Conservation (phyloP, 2,329 filamentous ascomycete species). For the Diatrype stigma region DNA sequence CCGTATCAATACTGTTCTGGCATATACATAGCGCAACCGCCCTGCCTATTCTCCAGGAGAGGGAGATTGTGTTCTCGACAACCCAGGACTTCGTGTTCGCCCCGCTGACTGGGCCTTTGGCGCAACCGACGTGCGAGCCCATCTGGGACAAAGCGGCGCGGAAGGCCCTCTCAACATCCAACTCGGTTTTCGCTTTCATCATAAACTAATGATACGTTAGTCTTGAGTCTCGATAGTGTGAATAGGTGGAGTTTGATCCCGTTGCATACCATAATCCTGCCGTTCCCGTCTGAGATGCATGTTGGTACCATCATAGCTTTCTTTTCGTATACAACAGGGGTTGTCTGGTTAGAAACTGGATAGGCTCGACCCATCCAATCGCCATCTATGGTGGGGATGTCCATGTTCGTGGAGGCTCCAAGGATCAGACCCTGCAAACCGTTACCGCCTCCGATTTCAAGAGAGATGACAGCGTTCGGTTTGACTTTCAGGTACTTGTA, state of each 20-base stretch:
- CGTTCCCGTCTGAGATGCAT: conserved; percentile 23
- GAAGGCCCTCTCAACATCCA: conserved; percentile 40
- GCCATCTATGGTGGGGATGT: conserved; percentile 44
- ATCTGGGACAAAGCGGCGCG: conserved; percentile 45
- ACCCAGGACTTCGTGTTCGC: conserved; percentile 42
- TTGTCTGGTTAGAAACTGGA: conserved; percentile 46
- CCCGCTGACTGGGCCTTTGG: conserved; percentile 41
- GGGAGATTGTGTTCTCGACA: conserved; percentile 45
- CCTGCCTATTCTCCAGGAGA: conserved; percentile 53
- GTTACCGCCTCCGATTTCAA: conserved; percentile 64
- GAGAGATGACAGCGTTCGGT: conserved; percentile 51
- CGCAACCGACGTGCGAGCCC: conserved; percentile 45
- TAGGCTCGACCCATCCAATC: conserved; percentile 52
- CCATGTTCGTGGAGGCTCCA: conserved; percentile 46
- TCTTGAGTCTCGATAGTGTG: too few species aligned
- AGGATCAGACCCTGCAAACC: conserved; percentile 52
- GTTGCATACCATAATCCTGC: conserved; percentile 37
- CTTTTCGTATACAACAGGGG: conserved; percentile 30
- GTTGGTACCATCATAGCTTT: conserved; percentile 6
- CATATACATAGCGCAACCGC: conserved; percentile 46
- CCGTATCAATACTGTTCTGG: conserved; percentile 43
- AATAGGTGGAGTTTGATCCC: too few species aligned
- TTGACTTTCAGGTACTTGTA: conserved; percentile 43
- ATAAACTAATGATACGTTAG: conserved; percentile 24
- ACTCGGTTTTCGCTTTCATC: conserved; percentile 39